Evolutionary conservation across 2,329 filamentous ascomycete genomes (phyloP).

Genomic region (Cytospora schulzeri): DNA sequence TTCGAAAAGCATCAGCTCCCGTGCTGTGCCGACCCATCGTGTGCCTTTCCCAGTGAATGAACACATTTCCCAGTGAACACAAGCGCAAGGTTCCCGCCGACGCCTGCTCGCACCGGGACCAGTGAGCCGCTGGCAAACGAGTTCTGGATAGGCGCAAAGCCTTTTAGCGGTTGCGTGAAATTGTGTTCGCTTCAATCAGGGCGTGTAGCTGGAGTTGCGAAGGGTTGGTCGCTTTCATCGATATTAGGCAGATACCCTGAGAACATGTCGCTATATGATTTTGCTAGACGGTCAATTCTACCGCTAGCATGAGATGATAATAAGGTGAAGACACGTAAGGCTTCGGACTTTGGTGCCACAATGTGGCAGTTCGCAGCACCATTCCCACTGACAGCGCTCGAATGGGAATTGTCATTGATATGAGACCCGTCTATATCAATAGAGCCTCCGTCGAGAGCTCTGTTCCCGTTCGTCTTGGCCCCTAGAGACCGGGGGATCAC

Average conservation of each 20-base stretch:
- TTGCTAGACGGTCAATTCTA: constrained; percentile 3
- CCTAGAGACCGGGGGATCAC: background rate
- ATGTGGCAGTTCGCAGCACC: background rate
- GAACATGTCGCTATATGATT: background rate
- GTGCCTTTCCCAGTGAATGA: too few species aligned
- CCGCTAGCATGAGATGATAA: background rate
- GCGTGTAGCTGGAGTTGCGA: background rate
- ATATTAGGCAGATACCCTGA: background rate
- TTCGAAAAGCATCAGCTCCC: constrained; percentile 30
- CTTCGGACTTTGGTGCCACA: background rate
- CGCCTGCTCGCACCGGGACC: background rate
- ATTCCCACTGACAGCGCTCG: background rate
- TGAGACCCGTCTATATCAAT: background rate
- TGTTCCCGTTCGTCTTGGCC: background rate
- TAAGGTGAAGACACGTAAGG: background rate
- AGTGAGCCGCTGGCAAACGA: background rate
- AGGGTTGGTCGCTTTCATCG: background rate
- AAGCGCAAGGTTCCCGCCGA: constrained; percentile 4
- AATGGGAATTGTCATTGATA: background rate
- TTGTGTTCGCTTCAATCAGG: background rate
- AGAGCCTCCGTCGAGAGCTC: background rate
- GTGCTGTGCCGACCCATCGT: constrained; percentile 36
- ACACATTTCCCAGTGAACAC: constrained; percentile 39
- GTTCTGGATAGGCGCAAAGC: background rate
- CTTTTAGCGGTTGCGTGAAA: background rate